A percentile compares a stretch with the other conserved stretches of the same genome.
These are phyloP conservation scores for Dillenia turbinata DNA, from an alignment of 164 flowering plant genomes.

Conservation along the genomic window DNA sequence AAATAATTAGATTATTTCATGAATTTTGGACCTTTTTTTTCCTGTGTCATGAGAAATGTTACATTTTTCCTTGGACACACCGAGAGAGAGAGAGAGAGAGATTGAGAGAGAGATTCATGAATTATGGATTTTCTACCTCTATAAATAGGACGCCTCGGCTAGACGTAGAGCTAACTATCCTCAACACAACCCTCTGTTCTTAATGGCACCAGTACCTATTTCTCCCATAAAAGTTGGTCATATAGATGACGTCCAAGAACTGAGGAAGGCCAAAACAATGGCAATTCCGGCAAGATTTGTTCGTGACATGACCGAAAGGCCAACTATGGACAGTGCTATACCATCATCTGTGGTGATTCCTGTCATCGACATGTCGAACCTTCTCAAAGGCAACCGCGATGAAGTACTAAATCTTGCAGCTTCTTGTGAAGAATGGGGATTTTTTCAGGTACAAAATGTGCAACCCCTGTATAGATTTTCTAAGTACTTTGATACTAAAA, in stretches of 20 bases:
- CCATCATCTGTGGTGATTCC: constrained; percentile 41
- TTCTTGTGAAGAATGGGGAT: constrained; percentile 90
- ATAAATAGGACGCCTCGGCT: too few species aligned
- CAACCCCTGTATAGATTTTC: too few species aligned
- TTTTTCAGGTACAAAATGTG: constrained; percentile 58
- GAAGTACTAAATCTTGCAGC: constrained; percentile 44
- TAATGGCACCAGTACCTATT: constrained; percentile 61
- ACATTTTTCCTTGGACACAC: too few species aligned
- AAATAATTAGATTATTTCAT: too few species aligned
- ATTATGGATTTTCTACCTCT: too few species aligned
- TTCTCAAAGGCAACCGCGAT: constrained; percentile 21
- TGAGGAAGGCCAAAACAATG: constrained; percentile 35
- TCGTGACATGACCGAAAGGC: constrained; percentile 57
- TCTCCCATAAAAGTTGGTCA: constrained; percentile 57
- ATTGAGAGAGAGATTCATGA: too few species aligned
- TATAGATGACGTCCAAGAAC: constrained; percentile 82
- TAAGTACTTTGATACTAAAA: neutral
- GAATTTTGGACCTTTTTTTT: too few species aligned
- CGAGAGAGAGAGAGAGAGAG: too few species aligned
- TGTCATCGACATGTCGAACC: constrained; percentile 56
- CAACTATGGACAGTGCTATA: constrained; percentile 12
- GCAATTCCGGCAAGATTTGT: constrained; percentile 63
- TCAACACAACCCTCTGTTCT: neutral
- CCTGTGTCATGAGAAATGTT: too few species aligned
- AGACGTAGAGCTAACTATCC: too few species aligned